phyloP scores from a whole-genome alignment of 768 basidiomycete species.

The Polyporus arcularius region DNA sequence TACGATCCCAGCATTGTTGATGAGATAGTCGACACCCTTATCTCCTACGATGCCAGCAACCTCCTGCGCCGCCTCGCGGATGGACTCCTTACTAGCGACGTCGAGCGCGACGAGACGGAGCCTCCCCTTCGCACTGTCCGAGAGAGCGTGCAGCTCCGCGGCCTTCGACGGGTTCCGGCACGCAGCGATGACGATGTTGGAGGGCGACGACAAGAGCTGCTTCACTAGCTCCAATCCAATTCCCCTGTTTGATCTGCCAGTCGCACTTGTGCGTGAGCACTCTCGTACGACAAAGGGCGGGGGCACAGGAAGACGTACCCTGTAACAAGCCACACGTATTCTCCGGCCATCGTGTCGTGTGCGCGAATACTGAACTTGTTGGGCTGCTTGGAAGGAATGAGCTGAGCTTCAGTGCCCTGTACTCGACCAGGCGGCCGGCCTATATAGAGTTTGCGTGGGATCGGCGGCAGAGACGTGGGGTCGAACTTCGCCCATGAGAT shows the following conservation, averaged over 20 bases:
- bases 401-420: too few relatives aligned
- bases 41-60: constrained; percentile 29
- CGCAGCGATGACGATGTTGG: constrained; percentile 31
- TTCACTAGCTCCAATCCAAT: constrained; percentile 32
- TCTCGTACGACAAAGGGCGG: too few relatives aligned
- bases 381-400: too few relatives aligned
- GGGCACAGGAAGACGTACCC: too few relatives aligned
- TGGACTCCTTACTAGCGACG: constrained; percentile 18
- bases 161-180: constrained; percentile 29
- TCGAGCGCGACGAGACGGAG: constrained; percentile 37
- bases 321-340: too few relatives aligned
- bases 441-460: too few relatives aligned
- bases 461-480: too few relatives aligned
- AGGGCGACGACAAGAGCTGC: constrained; percentile 23
- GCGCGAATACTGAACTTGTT: too few relatives aligned
- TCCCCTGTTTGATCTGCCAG: constrained; percentile 29
- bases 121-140: constrained; percentile 24
- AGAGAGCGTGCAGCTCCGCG: constrained; percentile 21
- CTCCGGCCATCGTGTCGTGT: too few relatives aligned
- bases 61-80: constrained; percentile 23
- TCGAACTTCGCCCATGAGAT: too few relatives aligned
- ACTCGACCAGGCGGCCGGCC: too few relatives aligned
- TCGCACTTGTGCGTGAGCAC: background rate
- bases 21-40: constrained; percentile 38
- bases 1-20: constrained; percentile 41